Conservation (phyloP, 23 red algal species). For the Gracilaria vermiculophylla region DNA sequence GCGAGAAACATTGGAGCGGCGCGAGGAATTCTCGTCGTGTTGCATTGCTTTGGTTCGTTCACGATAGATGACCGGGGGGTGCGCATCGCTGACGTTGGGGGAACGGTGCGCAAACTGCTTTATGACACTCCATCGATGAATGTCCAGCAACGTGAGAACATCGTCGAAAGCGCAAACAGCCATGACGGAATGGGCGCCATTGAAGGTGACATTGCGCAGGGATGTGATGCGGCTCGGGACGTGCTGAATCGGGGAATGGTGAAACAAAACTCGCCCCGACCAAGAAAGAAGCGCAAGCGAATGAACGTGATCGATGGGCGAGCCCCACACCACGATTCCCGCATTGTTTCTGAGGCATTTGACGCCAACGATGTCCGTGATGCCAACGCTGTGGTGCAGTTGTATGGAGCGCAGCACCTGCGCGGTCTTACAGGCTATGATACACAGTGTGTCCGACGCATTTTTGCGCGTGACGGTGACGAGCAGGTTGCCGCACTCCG, state of each 20-base stretch:
- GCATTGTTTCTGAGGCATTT: conserved; percentile 24
- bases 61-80: background rate
- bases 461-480: background rate
- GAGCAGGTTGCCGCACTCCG: background rate
- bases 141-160: background rate
- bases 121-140: conserved; percentile 13
- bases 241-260: background rate
- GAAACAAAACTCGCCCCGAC: conserved; percentile 4
- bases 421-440: conserved; percentile 11
- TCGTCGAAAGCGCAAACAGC: background rate
- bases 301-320: background rate
- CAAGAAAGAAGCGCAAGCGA: conserved; percentile 7
- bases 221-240: background rate
- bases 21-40: background rate
- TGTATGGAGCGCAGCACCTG: background rate
- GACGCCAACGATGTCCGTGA: background rate
- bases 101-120: background rate
- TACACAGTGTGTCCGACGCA: background rate
- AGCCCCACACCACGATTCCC: background rate
- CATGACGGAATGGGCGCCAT: background rate
- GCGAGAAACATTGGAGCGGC: background rate
- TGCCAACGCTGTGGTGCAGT: background rate
- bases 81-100: background rate
- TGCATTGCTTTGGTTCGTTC: background rate
- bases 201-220: background rate